These are phyloP conservation scores for Thinopyrum elongatum DNA, from an alignment of 176 grass and related monocot genomes.

Conservation along the genomic window DNA sequence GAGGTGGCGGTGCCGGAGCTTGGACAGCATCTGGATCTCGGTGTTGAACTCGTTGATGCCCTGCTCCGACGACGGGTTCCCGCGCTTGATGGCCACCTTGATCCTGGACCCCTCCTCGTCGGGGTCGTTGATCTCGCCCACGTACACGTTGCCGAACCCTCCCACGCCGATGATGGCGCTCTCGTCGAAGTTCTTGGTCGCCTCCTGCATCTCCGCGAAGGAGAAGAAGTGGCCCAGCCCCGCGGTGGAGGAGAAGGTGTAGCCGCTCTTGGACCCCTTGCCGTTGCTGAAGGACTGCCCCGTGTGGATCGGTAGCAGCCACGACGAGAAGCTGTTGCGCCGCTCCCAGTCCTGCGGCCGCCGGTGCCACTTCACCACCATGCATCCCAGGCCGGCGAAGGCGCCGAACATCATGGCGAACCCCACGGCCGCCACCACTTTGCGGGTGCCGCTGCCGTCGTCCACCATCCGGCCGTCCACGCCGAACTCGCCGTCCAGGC, in stretches of 20 bases:
- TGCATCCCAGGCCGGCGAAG: constrained; percentile 76
- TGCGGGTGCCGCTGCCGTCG: constrained; percentile 24
- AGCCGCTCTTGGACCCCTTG: constrained; percentile 74
- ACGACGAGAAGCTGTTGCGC: constrained; percentile 92
- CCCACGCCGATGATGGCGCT: constrained; percentile 90
- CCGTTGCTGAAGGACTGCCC: constrained; percentile 59
- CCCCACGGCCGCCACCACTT: constrained; percentile 64
- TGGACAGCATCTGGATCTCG: constrained; percentile 97
- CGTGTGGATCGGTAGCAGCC: constrained; percentile 87
- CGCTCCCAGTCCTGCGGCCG: constrained; percentile 86
- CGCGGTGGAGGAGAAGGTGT: constrained; percentile 74
- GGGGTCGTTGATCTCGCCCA: constrained; percentile 74
- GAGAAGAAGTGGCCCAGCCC: constrained; percentile 79
- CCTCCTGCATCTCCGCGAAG: constrained; percentile 69
- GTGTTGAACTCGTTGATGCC: constrained; percentile 98
- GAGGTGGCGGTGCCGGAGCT: constrained; percentile 93
- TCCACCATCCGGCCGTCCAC: constrained; percentile 72
- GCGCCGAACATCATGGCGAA: constrained; percentile 88
- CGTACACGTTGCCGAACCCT: constrained; percentile 96
- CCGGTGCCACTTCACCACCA: constrained; percentile 86
- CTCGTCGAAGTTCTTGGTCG: constrained; percentile 81
- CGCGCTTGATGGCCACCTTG: constrained; percentile 92
- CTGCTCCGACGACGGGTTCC: constrained; percentile 91
- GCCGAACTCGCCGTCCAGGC: constrained; percentile 90
- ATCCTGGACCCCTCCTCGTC: constrained; percentile 18